Evolutionary conservation across 2,329 filamentous ascomycete species (phyloP), one percentile per base, ranked within the genome.

Genomic region (Pseudocercospora cruenta): DNA sequence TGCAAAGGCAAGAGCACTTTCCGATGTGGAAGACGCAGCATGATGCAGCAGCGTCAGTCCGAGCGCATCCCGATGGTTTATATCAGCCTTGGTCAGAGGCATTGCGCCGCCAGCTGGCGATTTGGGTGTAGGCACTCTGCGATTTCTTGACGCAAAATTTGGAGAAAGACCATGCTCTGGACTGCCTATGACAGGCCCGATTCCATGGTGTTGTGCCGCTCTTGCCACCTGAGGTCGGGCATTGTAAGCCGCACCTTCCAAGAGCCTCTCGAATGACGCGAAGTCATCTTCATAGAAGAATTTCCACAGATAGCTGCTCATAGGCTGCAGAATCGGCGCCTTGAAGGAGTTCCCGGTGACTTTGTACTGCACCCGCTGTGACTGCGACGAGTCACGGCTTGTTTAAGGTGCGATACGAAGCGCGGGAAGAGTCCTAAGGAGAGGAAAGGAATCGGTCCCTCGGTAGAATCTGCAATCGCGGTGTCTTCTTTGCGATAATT

Each of bases 281-380:
- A 97, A 91, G 88, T 99, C 93, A 87, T 97, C 92, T 88, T 97
- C 91, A 85, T 96, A 91, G 80, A 94, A 98, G 80, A 88, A 92
- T 87, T 93, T 94, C 94, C 94, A 97, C 80, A 99, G 89, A 87
- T 91, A 88, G 84, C 93, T 91, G 90, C 92, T 98, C 94, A 98
- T 95, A 72, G 88, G 88, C 88, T 77, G 72, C 71, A 73, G 69
- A 71, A 62, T 68, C 73, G 70, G 74, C 67, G 69, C 69, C 54
- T 64, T 67, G 74, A 77, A 47, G 76, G 77, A 77, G 72, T 66
- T 75, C 78, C 70, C 82, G 82, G 77, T 79, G 80, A 80, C 82
- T 83, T 87, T 85, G 82, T 43, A 82, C 80, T 78, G 86, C 90
- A 90, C 92, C 93, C 90, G 92, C 92, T 92, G 89, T 93, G 90